Conservation (phyloP, 2,329 filamentous ascomycete genomes). For the Colletotrichum sp. region DNA sequence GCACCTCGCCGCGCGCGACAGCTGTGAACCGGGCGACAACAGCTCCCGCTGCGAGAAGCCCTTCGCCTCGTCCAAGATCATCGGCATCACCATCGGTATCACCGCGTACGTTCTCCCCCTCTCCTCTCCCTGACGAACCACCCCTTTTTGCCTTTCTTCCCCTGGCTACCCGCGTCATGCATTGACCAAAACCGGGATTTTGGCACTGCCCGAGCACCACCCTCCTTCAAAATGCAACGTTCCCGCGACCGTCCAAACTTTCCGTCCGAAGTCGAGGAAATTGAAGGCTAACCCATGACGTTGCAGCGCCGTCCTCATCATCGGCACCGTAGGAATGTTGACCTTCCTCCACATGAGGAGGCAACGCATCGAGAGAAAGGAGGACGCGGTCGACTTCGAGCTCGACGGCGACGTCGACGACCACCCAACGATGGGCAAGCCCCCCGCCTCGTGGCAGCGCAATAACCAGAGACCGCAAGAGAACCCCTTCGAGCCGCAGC, state of each 20-base stretch:
- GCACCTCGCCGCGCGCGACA: background rate
- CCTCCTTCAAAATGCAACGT: background rate
- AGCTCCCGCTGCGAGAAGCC: constrained; percentile 13
- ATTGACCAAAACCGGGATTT: background rate
- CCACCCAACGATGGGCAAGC: constrained; percentile 17
- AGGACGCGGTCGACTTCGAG: constrained; percentile 9
- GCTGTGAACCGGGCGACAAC: background rate
- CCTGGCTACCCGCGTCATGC: background rate
- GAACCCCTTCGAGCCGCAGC: constrained; percentile 7
- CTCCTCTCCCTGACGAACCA: background rate
- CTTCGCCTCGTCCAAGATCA: constrained; percentile 6
- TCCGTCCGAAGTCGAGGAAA: background rate
- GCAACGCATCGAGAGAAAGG: constrained; percentile 2
- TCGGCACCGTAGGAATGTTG: background rate
- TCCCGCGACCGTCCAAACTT: background rate
- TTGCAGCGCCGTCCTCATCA: constrained; percentile 10
- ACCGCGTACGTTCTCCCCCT: constrained; percentile 1
- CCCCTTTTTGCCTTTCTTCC: background rate
- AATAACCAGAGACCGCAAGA: background rate
- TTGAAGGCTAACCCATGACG: background rate
- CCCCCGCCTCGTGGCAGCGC: constrained; percentile 13
- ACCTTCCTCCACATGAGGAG: constrained; percentile 6
- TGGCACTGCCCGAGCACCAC: background rate
- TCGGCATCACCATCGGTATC: constrained; percentile 6
- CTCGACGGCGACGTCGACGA: constrained; percentile 16